phyloP scores from a whole-genome alignment of 306 rosid genomes.

The Clitoria ternatea region DNA sequence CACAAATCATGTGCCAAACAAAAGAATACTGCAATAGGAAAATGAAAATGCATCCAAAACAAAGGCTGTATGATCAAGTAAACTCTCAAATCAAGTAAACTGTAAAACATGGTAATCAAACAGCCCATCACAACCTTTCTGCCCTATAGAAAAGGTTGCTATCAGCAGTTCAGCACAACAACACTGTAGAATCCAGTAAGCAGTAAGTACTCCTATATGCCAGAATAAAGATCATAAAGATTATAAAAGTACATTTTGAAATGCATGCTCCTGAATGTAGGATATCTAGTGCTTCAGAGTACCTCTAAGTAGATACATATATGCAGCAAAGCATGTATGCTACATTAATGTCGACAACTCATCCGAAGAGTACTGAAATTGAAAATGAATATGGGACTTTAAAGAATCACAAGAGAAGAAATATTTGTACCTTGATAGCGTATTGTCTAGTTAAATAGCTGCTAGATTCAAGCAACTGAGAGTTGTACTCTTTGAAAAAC shows the following conservation, averaged over 20 bases:
- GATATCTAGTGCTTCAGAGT: constrained; percentile 77
- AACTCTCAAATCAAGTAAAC: too few relatives aligned
- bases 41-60: too few relatives aligned
- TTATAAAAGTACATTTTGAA: constrained; percentile 14
- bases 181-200: constrained; percentile 1
- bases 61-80: too few relatives aligned
- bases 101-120: too few relatives aligned
- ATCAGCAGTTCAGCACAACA: not conserved
- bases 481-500: too few relatives aligned
- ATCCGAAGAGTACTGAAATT: not conserved
- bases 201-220: not conserved
- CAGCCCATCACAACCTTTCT: not conserved
- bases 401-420: too few relatives aligned
- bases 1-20: too few relatives aligned
- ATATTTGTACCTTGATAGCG: too few relatives aligned
- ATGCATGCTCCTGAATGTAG: constrained; percentile 84
- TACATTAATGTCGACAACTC: constrained; percentile 23
- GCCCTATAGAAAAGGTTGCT: not conserved
- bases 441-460: too few relatives aligned
- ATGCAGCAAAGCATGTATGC: constrained; percentile 44
- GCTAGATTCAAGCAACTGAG: too few relatives aligned
- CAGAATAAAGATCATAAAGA: not conserved
- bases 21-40: too few relatives aligned
- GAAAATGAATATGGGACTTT: too few relatives aligned
- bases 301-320: constrained; percentile 70